A percentile compares a stretch with the other conserved stretches of the same genome.
Conservation (phyloP, 805 yeast genomes). For the Peterozyma xylosa region DNA sequence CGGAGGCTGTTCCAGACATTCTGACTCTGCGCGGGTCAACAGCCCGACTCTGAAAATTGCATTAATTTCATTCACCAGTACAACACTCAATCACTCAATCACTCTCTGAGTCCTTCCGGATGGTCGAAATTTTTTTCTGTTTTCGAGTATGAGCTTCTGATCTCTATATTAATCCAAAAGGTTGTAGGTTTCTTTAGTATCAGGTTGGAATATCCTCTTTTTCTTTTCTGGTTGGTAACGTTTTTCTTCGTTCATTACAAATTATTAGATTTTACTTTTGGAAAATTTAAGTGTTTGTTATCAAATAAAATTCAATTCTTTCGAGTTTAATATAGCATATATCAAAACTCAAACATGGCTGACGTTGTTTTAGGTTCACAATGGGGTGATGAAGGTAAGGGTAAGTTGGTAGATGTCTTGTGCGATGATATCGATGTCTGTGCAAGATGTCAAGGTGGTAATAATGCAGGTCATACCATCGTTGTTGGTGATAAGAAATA, state of each 20-base stretch:
- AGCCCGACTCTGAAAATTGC: too few species aligned
- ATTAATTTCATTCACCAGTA: too few species aligned
- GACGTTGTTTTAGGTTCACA: constrained; percentile 96
- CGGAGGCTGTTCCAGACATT: too few species aligned
- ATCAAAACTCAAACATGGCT: constrained; percentile 38
- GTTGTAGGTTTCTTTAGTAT: too few species aligned
- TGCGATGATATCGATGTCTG: constrained; percentile 95
- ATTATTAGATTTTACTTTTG: neutral
- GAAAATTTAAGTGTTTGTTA: too few species aligned
- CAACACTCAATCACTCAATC: too few species aligned
- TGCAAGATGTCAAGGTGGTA: constrained; percentile 98
- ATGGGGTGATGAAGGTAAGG: constrained; percentile 99
- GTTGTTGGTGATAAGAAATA: constrained; percentile 84
- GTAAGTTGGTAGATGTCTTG: constrained; percentile 89
- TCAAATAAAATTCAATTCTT: neutral
- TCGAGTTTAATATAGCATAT: constrained; percentile 1
- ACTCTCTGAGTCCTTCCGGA: too few species aligned
- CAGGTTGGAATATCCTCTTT: too few species aligned
- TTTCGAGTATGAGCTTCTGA: too few species aligned
- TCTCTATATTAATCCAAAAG: too few species aligned
- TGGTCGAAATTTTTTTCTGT: too few species aligned
- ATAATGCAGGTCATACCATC: constrained; percentile 98
- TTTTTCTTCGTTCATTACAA: constrained; percentile 5
- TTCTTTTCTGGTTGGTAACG: constrained; percentile 2
- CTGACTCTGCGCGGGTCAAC: too few species aligned